A percentile compares a stretch with the other conserved stretches of the same genome.
phyloP scores from a whole-genome alignment of 306 rosid genomes.

The Lathyrus aphaca region DNA sequence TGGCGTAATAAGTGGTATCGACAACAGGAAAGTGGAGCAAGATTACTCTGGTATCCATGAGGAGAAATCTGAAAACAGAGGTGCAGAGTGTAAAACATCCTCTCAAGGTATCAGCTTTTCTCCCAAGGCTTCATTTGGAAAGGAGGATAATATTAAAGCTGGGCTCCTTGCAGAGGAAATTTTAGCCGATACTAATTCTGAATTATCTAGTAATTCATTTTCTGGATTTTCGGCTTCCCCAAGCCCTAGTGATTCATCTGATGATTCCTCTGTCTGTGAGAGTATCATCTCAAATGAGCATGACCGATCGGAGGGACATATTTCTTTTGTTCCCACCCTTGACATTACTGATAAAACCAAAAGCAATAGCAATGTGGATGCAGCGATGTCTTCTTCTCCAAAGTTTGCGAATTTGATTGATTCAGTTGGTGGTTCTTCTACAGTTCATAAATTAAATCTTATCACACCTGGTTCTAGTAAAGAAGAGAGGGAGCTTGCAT shows the following conservation, averaged over 20 bases:
- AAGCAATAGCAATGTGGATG: conserved; percentile 39
- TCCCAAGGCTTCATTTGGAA: conserved; percentile 42
- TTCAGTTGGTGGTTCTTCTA: conserved; percentile 56
- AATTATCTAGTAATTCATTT: conserved; percentile 64
- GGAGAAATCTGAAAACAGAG: conserved; percentile 40
- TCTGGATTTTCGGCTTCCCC: conserved; percentile 82
- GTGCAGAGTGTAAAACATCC: conserved; percentile 20
- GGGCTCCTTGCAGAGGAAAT: conserved; percentile 50
- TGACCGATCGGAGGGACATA: conserved; percentile 60
- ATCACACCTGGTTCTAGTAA: conserved; percentile 40
- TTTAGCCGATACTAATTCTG: conserved; percentile 53
- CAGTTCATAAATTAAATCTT: conserved; percentile 47
- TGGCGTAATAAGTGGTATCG: conserved; percentile 42
- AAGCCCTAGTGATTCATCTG: conserved; percentile 58
- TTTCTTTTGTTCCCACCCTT: conserved; percentile 47
- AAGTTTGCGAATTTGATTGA: conserved; percentile 77
- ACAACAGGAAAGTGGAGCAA: conserved; percentile 44
- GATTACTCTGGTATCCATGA: conserved; percentile 40
- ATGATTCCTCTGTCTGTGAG: conserved; percentile 77
- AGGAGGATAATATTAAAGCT: conserved; percentile 48
- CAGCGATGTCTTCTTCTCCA: conserved; percentile 65
- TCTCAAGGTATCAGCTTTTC: conserved; percentile 41
- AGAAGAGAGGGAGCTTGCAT: conserved; percentile 41
- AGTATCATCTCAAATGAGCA: conserved; percentile 61
- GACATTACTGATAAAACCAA: conserved; percentile 46